Conservation (phyloP, 1,139 yeast genomes). For the Suhomyces guaymorum region DNA sequence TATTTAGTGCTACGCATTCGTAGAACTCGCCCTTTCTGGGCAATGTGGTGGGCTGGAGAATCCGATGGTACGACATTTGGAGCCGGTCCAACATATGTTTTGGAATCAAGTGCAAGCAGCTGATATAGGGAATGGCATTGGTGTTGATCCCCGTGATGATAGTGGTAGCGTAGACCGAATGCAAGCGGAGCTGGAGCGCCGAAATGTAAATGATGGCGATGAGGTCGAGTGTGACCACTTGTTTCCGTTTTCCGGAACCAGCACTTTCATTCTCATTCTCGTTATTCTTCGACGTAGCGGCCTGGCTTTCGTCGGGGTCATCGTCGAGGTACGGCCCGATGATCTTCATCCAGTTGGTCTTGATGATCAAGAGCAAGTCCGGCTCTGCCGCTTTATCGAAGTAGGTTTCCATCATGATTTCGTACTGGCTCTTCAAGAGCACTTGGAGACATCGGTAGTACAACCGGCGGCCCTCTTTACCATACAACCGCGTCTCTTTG, state of each 20-base stretch:
- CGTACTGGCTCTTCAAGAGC: slow-evolving; percentile 52
- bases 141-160: slow-evolving; percentile 29
- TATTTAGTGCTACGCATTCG: slow-evolving; percentile 14
- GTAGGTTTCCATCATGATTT: slow-evolving; percentile 28
- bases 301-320: too few relatives aligned
- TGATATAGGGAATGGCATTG: slow-evolving; percentile 42
- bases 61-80: slow-evolving; percentile 25
- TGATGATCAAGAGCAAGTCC: slow-evolving; percentile 16
- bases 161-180: slow-evolving; percentile 42
- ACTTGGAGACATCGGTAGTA: slow-evolving; percentile 56
- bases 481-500: slow-evolving; percentile 36
- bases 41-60: slow-evolving; percentile 31
- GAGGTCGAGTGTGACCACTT: slow-evolving; percentile 24
- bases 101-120: slow-evolving; percentile 34
- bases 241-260: too few relatives aligned
- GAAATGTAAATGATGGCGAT: slow-evolving; percentile 43
- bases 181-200: slow-evolving; percentile 30
- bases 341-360: slow-evolving; percentile 21
- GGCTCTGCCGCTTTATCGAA: slow-evolving; percentile 13
- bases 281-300: too few relatives aligned
- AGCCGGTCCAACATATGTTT: slow-evolving; percentile 22
- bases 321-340: slow-evolving; percentile 52
- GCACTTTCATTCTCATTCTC: too few relatives aligned
- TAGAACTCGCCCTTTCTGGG: slow-evolving; percentile 34
- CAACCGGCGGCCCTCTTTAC: slow-evolving; percentile 51